These are phyloP conservation scores for Martiniozyma asiatica DNA, from an alignment of 1,139 yeast genomes.

Conservation along the genomic window DNA sequence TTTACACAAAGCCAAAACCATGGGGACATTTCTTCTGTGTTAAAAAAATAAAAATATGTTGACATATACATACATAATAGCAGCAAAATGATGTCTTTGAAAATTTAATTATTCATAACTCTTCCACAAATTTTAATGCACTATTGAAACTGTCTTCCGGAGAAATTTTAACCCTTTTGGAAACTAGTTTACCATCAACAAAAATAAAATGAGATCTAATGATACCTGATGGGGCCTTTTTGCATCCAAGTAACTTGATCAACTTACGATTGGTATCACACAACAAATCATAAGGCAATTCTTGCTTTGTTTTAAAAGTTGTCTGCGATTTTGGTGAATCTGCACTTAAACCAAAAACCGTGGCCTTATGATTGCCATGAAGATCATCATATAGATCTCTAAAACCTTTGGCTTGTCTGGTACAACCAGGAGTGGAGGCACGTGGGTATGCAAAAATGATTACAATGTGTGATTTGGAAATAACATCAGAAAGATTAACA, in stretches of 20 bases:
- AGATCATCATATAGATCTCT: slow-evolving; percentile 53
- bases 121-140: slow-evolving; percentile 45
- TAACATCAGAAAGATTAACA: slow-evolving; percentile 38
- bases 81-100: no score
- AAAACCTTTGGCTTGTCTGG: slow-evolving; percentile 85
- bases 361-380: slow-evolving; percentile 29
- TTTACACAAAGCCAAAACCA: no score
- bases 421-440: slow-evolving; percentile 94
- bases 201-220: slow-evolving; percentile 87
- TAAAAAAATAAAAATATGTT: no score
- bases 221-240: slow-evolving; percentile 61
- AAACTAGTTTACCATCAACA: slow-evolving; percentile 58
- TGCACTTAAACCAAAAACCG: slow-evolving; percentile 59
- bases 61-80: no score
- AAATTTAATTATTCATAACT: slow-evolving; percentile 1
- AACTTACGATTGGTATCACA: slow-evolving; percentile 65
- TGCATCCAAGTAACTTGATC: slow-evolving; percentile 71
- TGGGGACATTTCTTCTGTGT: no score
- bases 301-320: slow-evolving; percentile 60
- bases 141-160: slow-evolving; percentile 66
- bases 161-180: slow-evolving; percentile 55
- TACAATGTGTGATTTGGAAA: slow-evolving; percentile 36
- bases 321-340: slow-evolving; percentile 69
- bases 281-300: slow-evolving; percentile 59
- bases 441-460: slow-evolving; percentile 77